Percentiles rank a stretch among this genome's conserved stretches.
Evolutionary conservation across 192 early-diverging fungal genomes (phyloP).

Genomic region (Chytriomyces hyalinus): DNA sequence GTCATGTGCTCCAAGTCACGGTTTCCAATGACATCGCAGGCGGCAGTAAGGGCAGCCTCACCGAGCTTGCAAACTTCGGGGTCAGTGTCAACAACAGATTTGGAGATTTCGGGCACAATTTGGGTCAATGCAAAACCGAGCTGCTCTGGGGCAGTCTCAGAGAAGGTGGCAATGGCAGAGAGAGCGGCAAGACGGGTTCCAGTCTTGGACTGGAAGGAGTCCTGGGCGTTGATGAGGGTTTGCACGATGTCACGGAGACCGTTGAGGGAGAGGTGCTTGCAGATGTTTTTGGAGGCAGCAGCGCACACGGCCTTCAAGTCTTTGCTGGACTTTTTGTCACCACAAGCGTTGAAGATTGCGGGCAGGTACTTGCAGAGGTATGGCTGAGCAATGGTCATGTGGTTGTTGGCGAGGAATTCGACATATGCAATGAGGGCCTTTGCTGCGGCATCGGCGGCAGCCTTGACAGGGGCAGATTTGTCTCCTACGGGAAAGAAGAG

Average conservation of each 20-base stretch:
- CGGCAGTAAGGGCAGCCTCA: conserved; percentile 70
- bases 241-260: conserved; percentile 32
- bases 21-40: conserved; percentile 76
- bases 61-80: conserved; percentile 68
- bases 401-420: conserved; percentile 48
- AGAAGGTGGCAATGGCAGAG: conserved; percentile 49
- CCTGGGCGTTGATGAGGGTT: conserved; percentile 50
- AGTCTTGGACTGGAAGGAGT: conserved; percentile 77
- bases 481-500: conserved; percentile 41
- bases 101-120: conserved; percentile 74
- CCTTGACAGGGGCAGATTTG: conserved; percentile 53
- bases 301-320: conserved; percentile 64
- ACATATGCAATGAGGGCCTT: conserved; percentile 54
- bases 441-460: conserved; percentile 49
- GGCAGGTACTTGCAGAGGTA: conserved; percentile 70
- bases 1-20: conserved; percentile 60
- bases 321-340: conserved; percentile 71
- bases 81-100: conserved; percentile 84
- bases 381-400: conserved; percentile 72
- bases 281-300: conserved; percentile 60
- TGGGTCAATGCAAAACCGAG: conserved; percentile 54
- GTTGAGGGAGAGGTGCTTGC: conserved; percentile 42
- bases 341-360: conserved; percentile 62
- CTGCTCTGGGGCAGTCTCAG: conserved; percentile 55
- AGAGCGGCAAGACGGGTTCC: conserved; percentile 70